Conservation (phyloP, 208 protist genomes). For the Crithidia thermophila region DNA sequence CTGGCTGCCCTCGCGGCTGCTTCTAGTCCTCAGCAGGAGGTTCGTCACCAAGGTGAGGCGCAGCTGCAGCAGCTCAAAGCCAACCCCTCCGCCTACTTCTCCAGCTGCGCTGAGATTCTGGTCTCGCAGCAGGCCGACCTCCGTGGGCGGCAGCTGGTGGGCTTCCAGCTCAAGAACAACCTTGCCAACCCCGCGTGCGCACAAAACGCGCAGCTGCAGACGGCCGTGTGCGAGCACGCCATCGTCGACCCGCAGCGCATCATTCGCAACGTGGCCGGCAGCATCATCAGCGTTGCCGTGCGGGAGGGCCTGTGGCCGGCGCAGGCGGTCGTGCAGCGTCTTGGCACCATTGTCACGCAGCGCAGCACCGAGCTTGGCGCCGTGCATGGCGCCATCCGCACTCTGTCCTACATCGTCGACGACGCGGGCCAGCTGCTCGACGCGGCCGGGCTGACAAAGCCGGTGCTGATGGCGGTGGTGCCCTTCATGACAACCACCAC, state of each 20-base stretch:
- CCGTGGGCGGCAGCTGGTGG: slow-evolving; percentile 58
- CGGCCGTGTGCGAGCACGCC: slow-evolving; percentile 54
- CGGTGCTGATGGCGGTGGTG: slow-evolving; percentile 47
- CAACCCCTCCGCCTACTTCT: slow-evolving; percentile 59
- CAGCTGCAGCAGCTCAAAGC: slow-evolving; percentile 63
- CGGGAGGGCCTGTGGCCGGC: slow-evolving; percentile 70
- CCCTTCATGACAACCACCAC: slow-evolving; percentile 43
- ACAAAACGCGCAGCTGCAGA: slow-evolving; percentile 54
- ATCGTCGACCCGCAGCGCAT: slow-evolving; percentile 60
- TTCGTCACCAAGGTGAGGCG: slow-evolving; percentile 55
- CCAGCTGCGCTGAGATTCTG: slow-evolving; percentile 67
- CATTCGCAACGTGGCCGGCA: slow-evolving; percentile 75
- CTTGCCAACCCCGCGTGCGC: slow-evolving; percentile 56
- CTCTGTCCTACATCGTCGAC: slow-evolving; percentile 77
- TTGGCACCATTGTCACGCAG: slow-evolving; percentile 44
- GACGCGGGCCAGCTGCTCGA: slow-evolving; percentile 70
- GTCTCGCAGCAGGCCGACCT: slow-evolving; percentile 40
- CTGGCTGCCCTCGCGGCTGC: slow-evolving; percentile 66
- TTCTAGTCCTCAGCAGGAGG: slow-evolving; percentile 52
- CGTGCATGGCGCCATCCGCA: slow-evolving; percentile 74
- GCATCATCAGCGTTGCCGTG: slow-evolving; percentile 80
- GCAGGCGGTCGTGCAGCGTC: slow-evolving; percentile 42
- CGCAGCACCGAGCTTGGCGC: slow-evolving; percentile 39
- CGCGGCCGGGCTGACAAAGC: slow-evolving; percentile 48
- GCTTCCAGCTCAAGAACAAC: slow-evolving; percentile 80